Conservation (phyloP, 208 protist species). For the Angomonas ambiguus region DNA sequence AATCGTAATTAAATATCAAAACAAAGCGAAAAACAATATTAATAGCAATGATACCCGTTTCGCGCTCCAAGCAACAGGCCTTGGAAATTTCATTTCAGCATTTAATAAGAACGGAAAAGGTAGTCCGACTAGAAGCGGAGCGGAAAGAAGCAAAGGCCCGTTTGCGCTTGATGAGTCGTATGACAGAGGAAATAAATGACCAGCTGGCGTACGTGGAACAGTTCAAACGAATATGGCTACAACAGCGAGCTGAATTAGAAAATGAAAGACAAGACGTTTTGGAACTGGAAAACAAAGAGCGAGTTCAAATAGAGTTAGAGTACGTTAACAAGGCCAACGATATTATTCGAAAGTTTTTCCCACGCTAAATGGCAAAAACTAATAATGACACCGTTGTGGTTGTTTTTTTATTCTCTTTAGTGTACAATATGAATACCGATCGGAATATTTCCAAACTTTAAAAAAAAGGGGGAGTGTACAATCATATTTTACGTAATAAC, state of each 20-base stretch:
- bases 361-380: too few relatives aligned
- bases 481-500: too few relatives aligned
- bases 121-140: conserved; percentile 79
- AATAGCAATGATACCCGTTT: conserved; percentile 26
- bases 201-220: conserved; percentile 75
- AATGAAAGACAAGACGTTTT: conserved; percentile 50
- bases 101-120: conserved; percentile 59
- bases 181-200: conserved; percentile 64
- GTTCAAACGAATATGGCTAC: conserved; percentile 85
- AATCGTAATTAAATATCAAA: conserved; percentile 6
- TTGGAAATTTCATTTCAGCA: conserved; percentile 45
- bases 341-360: conserved; percentile 24
- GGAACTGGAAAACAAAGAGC: conserved; percentile 23
- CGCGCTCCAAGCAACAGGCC: conserved; percentile 24
- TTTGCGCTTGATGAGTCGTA: conserved; percentile 57
- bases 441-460: too few relatives aligned
- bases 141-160: conserved; percentile 70
- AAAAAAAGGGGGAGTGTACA: too few relatives aligned
- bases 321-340: conserved; percentile 23
- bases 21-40: too few relatives aligned
- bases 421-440: conserved; percentile 4
- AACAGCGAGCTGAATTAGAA: conserved; percentile 53
- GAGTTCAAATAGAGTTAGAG: conserved; percentile 24
- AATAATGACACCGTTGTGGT: too few relatives aligned
- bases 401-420: neutral